Evolutionary conservation across 78 protist genomes (phyloP).

Genomic region (Dictyostelium brefeldianum): DNA sequence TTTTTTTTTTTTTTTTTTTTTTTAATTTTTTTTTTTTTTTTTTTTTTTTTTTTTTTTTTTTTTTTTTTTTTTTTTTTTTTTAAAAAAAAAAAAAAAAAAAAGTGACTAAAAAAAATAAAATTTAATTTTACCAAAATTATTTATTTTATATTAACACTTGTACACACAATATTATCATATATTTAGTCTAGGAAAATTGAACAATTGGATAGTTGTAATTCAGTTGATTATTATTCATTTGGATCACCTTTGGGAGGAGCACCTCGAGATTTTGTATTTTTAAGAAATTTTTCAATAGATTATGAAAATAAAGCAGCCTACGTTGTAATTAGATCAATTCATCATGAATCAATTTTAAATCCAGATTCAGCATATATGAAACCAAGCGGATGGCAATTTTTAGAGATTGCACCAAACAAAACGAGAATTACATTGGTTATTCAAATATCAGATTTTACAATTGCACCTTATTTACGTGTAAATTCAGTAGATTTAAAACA

Average conservation of each 20-base stretch:
- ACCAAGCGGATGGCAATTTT: constrained; percentile 36
- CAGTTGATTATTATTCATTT: constrained; percentile 17
- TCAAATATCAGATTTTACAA: neutral
- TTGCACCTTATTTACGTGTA: neutral
- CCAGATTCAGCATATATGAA: constrained; percentile 2
- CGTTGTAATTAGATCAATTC: constrained; percentile 11
- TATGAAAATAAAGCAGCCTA: neutral
- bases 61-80: neutral
- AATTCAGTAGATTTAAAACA: neutral
- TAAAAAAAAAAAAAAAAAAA: neutral
- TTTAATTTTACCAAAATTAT: no score
- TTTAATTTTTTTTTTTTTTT: neutral
- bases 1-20: neutral
- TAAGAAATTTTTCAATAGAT: constrained; percentile 39
- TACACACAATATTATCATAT: no score
- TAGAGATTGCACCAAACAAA: neutral
- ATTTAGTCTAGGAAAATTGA: neutral
- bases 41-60: neutral
- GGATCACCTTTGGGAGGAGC: constrained; percentile 54
- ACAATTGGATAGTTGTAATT: constrained; percentile 26
- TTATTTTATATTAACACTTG: no score
- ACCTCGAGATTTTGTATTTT: constrained; percentile 40
- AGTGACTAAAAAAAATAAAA: neutral
- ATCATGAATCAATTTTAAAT: constrained; percentile 21
- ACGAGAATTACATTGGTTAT: constrained; percentile 28